Evolutionary conservation across 2,329 filamentous ascomycete genomes (phyloP).

Genomic region (Apiospora koreana): DNA sequence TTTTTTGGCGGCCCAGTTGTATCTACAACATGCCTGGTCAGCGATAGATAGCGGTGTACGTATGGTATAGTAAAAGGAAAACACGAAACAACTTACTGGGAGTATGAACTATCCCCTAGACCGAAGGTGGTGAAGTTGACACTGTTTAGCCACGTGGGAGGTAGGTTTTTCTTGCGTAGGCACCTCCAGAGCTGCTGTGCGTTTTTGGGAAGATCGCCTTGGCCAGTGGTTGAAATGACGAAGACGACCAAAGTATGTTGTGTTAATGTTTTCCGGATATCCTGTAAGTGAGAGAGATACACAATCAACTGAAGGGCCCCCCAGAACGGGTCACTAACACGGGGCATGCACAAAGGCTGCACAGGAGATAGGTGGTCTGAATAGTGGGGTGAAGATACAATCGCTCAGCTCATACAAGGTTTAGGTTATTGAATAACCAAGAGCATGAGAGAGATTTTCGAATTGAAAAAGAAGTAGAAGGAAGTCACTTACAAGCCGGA

Average conservation of each 20-base stretch:
- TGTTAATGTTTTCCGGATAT: constrained; percentile 51
- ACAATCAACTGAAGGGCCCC: constrained; percentile 11
- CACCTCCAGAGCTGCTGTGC: constrained; percentile 81
- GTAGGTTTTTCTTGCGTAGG: constrained; percentile 76
- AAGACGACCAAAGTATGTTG: constrained; percentile 68
- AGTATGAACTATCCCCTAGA: constrained; percentile 91
- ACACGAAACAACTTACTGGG: constrained; percentile 62
- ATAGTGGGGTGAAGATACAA: not conserved
- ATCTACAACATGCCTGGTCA: constrained; percentile 49
- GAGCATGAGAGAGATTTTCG: too few relatives aligned
- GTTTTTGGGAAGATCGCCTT: constrained; percentile 90
- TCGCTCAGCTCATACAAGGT: not conserved
- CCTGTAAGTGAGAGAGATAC: constrained; percentile 38
- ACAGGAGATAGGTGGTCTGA: not conserved
- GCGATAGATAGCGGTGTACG: not conserved
- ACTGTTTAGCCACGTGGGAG: constrained; percentile 65
- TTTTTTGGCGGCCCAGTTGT: constrained; percentile 91
- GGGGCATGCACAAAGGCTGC: not conserved
- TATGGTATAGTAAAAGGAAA: not conserved
- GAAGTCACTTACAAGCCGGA: constrained; percentile 66
- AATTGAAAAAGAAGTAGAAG: not conserved
- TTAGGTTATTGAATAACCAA: not conserved
- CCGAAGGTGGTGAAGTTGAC: constrained; percentile 85
- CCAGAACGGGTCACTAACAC: not conserved
- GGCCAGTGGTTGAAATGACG: constrained; percentile 87